Conservation (phyloP, 768 basidiomycete species). For the Trametes coccinea region DNA sequence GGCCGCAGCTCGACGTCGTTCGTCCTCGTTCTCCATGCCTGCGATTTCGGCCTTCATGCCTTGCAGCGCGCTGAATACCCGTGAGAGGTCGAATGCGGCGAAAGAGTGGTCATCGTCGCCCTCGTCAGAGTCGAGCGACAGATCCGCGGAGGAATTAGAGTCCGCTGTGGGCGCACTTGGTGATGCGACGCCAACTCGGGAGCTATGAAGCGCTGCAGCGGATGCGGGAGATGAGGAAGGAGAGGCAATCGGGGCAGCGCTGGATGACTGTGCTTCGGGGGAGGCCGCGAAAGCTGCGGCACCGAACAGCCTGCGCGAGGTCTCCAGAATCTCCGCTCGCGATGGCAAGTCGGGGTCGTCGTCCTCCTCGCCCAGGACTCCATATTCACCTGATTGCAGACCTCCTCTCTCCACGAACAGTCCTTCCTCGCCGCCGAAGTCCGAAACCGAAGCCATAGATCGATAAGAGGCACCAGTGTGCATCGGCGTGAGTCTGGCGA, state of each 20-base stretch:
- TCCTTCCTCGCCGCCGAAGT: conserved; percentile 47
- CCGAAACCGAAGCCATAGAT: conserved; percentile 60
- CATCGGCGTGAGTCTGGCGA: conserved; percentile 24
- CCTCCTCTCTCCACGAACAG: conserved; percentile 24
- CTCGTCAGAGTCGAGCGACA: conserved; percentile 15
- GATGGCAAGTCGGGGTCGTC: conserved; percentile 32
- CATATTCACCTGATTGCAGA: conserved; percentile 16
- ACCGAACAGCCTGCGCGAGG: conserved; percentile 35
- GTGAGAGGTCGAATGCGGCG: conserved; percentile 58
- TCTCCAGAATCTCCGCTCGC: conserved; percentile 33
- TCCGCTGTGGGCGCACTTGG: not conserved
- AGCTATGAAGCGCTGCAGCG: not conserved
- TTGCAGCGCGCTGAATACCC: conserved; percentile 60
- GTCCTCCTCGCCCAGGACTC: conserved; percentile 12
- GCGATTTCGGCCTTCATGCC: conserved; percentile 76
- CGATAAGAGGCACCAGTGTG: conserved; percentile 43
- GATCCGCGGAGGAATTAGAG: conserved; percentile 15
- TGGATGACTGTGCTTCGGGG: not conserved
- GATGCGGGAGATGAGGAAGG: not conserved
- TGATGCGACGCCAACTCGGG: not conserved
- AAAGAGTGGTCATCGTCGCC: conserved; percentile 26
- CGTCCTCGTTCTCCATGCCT: conserved; percentile 60
- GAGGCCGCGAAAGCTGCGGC: conserved; percentile 9
- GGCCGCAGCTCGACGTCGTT: conserved; percentile 68
- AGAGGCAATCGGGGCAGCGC: not conserved